Base-by-base conservation (phyloP, 495 filamentous ascomycete species). In the Penicillium soppii region DNA sequence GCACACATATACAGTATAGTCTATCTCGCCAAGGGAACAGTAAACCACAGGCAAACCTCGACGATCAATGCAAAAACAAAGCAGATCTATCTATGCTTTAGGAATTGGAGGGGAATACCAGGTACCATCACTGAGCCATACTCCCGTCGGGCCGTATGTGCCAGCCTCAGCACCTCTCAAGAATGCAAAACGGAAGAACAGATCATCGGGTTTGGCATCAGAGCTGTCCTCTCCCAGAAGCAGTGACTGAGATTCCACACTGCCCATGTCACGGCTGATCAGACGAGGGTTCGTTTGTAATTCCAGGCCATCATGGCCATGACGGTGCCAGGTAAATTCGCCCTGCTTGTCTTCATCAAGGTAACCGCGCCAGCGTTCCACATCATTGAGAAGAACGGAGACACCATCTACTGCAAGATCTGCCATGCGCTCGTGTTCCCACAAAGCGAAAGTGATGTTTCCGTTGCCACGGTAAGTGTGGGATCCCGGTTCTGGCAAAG, bases 331-430 rank as follows among this genome's bases (percentile, higher is more conserved):
- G 16, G 68, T 75, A 30, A 77, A 77, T 42, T 73, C 70, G 4
- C 73, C 72, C 6, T 30, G 39, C 25, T 63, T 54, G 47, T 75
- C 72, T 44, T 80, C 76, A 41, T 79, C 76, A 3, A 77, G 49
- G 50, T 80, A 91, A 6, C 78, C 79, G 8, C 85, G 70, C 68
- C 82, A 92, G 50, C 92, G 74, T 67, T 98, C 94, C 0, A 98
- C 94, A 53, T 98, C 94, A 61, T 98, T 96, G 20, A 98, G 86
- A 1, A 98, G 70, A 15, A 97, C 82, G 52, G 89, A 92, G 15
- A 97, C 76, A 0, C 92, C 94, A 59, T 95, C 84, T 41, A 97
- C 81, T 3, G 89, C 91, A 49, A 95, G 77, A 41, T 73, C 75
- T 4, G 66, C 58, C 54, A 73, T 75, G 17, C 75, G 74, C 27